Conservation (phyloP, 2,329 filamentous ascomycete species). For the Sporothrix globosa region DNA sequence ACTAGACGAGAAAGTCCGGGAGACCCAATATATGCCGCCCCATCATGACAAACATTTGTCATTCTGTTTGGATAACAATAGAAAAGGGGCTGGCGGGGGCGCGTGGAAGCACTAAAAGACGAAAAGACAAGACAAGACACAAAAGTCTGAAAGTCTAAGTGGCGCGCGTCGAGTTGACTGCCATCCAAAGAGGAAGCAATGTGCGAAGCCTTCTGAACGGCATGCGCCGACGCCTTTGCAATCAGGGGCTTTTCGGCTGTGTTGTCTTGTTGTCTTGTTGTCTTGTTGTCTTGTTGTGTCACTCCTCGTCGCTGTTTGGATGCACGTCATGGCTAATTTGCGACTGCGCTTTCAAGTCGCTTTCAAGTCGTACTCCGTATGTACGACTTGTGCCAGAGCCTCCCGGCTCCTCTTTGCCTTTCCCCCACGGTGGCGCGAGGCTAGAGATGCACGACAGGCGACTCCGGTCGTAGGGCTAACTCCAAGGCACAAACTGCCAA, state of each 20-base stretch:
- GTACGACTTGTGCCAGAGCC: background rate
- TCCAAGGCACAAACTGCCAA: constrained; percentile 11
- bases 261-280: background rate
- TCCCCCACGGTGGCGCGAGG: background rate
- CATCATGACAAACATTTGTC: constrained; percentile 28
- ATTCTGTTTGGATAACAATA: constrained; percentile 17
- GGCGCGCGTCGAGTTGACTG: background rate
- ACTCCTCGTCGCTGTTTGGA: background rate
- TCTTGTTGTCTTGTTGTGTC: background rate
- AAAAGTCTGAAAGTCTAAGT: no score
- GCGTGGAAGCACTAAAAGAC: background rate
- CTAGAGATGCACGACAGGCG: constrained; percentile 22
- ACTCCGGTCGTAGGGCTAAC: constrained; percentile 22
- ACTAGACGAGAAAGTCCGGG: background rate
- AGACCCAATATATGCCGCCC: constrained; percentile 6
- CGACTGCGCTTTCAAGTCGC: background rate
- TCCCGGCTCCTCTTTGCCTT: background rate
- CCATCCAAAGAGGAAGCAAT: constrained; percentile 6
- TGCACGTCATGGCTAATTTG: background rate
- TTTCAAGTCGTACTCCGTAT: background rate
- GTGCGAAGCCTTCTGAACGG: background rate
- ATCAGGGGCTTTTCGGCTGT: background rate
- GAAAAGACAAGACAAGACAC: no score
- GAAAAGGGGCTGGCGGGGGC: background rate
- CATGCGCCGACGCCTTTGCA: background rate